phyloP scores from a whole-genome alignment of 2,329 filamentous ascomycete species.

The Fonsecaea multimorphosa region DNA sequence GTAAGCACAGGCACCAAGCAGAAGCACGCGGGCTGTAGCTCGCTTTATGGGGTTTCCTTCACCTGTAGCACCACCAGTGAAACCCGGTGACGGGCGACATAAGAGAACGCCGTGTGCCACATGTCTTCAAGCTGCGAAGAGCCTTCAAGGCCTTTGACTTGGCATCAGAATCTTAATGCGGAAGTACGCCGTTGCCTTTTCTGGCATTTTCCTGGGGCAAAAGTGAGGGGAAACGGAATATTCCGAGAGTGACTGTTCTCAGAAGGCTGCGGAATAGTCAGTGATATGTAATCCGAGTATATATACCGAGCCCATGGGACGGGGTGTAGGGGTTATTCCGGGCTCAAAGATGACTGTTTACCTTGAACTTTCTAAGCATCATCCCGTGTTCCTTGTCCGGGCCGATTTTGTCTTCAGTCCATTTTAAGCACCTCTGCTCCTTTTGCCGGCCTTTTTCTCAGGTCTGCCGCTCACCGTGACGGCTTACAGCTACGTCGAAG shows the following conservation, averaged over 20 bases:
- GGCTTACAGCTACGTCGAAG: too few species aligned
- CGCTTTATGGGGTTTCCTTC: not conserved
- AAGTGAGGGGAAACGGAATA: conserved; percentile 5
- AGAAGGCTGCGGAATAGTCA: not conserved
- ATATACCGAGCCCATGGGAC: not conserved
- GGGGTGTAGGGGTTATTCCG: not conserved
- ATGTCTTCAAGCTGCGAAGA: not conserved
- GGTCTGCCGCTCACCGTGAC: too few species aligned
- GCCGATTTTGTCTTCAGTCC: not conserved
- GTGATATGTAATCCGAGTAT: not conserved
- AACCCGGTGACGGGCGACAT: not conserved
- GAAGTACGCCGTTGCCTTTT: conserved; percentile 9
- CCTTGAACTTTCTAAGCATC: not conserved
- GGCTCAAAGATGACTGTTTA: not conserved
- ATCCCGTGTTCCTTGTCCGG: not conserved
- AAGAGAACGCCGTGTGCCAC: not conserved
- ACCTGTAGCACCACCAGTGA: not conserved
- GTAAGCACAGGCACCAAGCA: not conserved
- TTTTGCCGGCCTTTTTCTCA: not conserved
- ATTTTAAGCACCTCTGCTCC: not conserved
- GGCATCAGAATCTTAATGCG: not conserved
- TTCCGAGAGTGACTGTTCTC: conserved; percentile 5
- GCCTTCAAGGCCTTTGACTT: not conserved
- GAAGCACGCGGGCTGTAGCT: not conserved
- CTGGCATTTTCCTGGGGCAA: not conserved